These are phyloP conservation scores for Populus trichocarpa DNA, from an alignment of 441 rosid species.

Conservation along the genomic window DNA sequence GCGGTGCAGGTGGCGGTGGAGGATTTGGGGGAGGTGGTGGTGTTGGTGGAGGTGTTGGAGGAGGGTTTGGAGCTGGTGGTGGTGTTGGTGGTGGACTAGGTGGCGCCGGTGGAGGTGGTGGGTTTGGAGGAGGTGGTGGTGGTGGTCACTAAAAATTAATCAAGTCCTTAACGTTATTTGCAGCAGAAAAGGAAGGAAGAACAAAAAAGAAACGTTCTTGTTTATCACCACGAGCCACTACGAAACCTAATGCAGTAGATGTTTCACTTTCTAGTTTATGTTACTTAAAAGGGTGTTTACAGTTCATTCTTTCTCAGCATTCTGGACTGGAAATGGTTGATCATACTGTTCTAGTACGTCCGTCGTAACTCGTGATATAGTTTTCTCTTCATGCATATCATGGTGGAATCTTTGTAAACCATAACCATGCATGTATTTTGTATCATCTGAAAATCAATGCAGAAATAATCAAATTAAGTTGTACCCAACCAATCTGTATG, in stretches of 20 bases:
- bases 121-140: conserved; percentile 19
- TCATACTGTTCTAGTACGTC: background rate
- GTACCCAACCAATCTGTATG: too few species aligned
- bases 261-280: background rate
- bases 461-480: too few species aligned
- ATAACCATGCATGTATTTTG: too few species aligned
- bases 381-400: background rate
- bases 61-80: conserved; percentile 32
- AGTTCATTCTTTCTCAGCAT: background rate
- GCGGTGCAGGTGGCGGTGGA: conserved; percentile 27
- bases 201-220: background rate
- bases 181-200: background rate
- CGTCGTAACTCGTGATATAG: background rate
- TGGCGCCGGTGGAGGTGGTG: conserved; percentile 32
- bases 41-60: conserved; percentile 42
- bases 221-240: background rate
- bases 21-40: conserved; percentile 17
- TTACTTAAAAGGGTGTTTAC: background rate
- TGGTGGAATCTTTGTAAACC: too few species aligned
- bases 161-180: background rate
- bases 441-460: too few species aligned
- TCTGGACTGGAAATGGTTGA: background rate
- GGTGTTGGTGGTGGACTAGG: conserved; percentile 21
- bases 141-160: conserved; percentile 1
- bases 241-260: background rate